Evolutionary conservation across 2,329 filamentous ascomycete genomes (phyloP).

Genomic region (Alternaria viburni): DNA sequence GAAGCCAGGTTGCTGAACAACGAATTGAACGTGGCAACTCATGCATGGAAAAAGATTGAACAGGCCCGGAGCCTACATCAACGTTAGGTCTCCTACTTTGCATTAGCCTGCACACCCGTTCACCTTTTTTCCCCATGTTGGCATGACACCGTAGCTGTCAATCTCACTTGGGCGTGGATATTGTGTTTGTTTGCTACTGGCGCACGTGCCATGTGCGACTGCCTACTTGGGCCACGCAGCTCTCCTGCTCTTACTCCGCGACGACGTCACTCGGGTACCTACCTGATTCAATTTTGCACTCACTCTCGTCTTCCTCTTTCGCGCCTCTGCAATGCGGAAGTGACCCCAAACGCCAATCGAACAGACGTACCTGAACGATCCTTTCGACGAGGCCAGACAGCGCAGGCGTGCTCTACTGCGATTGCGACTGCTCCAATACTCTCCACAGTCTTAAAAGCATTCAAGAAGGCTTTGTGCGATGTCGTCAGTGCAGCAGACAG

Average conservation of each 20-base stretch:
- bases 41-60: not conserved
- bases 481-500: not conserved
- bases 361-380: not conserved
- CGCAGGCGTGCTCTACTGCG: not conserved
- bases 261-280: not conserved
- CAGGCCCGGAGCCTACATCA: not conserved
- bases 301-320: not conserved
- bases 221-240: not conserved
- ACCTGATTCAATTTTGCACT: not conserved
- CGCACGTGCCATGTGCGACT: conserved; percentile 7
- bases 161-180: not conserved
- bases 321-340: not conserved
- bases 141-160: not conserved
- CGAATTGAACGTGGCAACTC: not conserved
- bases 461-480: not conserved
- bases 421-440: not conserved
- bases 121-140: not conserved
- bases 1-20: not conserved
- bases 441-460: not conserved
- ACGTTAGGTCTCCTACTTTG: not conserved
- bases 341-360: not conserved
- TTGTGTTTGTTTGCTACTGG: not conserved
- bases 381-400: not conserved
- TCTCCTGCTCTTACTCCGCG: not conserved
- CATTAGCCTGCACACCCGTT: not conserved